Evolutionary conservation across 805 yeast genomes (phyloP).

Genomic region (Crinitomyces ghanaensis): DNA sequence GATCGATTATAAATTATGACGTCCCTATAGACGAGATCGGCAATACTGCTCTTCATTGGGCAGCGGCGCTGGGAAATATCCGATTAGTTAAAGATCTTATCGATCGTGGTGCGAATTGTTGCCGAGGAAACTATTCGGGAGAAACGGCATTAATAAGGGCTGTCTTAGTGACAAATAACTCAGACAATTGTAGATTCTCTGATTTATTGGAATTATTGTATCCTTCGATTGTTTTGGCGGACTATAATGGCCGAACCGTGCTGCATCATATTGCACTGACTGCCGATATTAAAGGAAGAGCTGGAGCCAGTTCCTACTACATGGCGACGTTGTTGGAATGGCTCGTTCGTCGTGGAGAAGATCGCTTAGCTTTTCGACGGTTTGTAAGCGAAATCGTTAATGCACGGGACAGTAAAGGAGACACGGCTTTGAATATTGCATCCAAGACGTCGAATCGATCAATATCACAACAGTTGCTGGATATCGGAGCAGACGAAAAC

Average conservation of each 20-base stretch:
- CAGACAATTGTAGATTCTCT: constrained; percentile 66
- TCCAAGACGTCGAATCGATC: constrained; percentile 78
- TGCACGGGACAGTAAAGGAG: constrained; percentile 87
- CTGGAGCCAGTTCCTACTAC: constrained; percentile 63
- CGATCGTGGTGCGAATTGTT: constrained; percentile 52
- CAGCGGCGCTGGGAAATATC: constrained; percentile 77
- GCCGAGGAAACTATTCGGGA: constrained; percentile 68
- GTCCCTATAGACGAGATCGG: constrained; percentile 90
- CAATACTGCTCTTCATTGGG: constrained; percentile 92
- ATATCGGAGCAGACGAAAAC: constrained; percentile 76
- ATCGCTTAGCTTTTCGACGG: constrained; percentile 39
- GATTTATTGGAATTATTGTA: constrained; percentile 59
- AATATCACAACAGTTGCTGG: constrained; percentile 68
- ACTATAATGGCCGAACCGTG: constrained; percentile 65
- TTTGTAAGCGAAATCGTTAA: constrained; percentile 66
- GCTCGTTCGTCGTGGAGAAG: constrained; percentile 51
- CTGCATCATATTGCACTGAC: constrained; percentile 79
- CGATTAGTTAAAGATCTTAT: constrained; percentile 60
- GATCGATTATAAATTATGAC: constrained; percentile 46
- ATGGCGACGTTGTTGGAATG: constrained; percentile 63
- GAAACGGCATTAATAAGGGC: constrained; percentile 82
- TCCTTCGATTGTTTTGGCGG: constrained; percentile 57
- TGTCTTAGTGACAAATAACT: constrained; percentile 70
- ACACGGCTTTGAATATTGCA: constrained; percentile 87
- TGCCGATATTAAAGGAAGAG: constrained; percentile 64